Evolutionary conservation across 2,329 filamentous ascomycete species (phyloP).

Genomic region (Ascochyta pisi): DNA sequence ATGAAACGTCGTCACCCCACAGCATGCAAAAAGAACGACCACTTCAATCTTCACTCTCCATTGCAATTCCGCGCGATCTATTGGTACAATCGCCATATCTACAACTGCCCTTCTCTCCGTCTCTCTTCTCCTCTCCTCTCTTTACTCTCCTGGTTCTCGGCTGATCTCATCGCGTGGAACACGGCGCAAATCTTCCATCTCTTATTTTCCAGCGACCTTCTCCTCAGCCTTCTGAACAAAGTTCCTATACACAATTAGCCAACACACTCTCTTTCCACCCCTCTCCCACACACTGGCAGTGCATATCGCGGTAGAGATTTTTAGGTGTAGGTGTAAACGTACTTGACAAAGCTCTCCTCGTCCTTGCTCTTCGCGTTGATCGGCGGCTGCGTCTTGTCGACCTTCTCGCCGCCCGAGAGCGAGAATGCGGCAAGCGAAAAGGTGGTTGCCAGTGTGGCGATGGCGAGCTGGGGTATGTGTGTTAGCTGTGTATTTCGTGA

Average conservation of each 20-base stretch:
- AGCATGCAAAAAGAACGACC: no score
- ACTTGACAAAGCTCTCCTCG: constrained; percentile 74
- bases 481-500: background rate
- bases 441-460: constrained; percentile 56
- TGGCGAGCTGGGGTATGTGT: constrained; percentile 60
- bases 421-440: constrained; percentile 46
- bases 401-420: constrained; percentile 53
- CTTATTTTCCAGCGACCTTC: constrained; percentile 32
- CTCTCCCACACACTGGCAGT: no score
- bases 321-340: constrained; percentile 37
- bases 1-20: no score
- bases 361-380: constrained; percentile 71
- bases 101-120: constrained; percentile 21
- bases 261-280: no score
- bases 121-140: no score
- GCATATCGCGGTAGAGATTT: no score
- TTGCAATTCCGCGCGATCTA: constrained; percentile 11
- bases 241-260: constrained; percentile 32
- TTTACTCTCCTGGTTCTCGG: no score
- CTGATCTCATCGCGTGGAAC: no score
- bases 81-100: constrained; percentile 47
- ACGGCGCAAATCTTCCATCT: constrained; percentile 4
- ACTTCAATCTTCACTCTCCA: background rate
- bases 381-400: constrained; percentile 55
- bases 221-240: constrained; percentile 49